phyloP scores from a whole-genome alignment of 1,139 yeast species.

The Debaryomycetaceae sp. region DNA sequence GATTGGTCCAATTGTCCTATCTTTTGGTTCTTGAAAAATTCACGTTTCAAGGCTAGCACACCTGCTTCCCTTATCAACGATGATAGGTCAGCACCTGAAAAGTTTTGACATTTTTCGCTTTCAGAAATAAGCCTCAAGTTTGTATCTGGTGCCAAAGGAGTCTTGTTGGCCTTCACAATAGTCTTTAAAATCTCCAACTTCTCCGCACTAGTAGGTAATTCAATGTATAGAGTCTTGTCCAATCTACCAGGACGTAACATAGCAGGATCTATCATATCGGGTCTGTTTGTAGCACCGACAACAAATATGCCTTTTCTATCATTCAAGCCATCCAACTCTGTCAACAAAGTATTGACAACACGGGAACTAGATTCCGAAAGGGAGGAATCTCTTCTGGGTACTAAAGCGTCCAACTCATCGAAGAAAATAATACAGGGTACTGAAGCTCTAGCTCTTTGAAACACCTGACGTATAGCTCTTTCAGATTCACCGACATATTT shows the following conservation, averaged over 20 bases:
- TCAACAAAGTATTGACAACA: constrained; percentile 89
- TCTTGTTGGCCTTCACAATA: constrained; percentile 62
- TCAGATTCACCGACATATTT: constrained; percentile 97
- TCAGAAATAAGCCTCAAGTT: constrained; percentile 60
- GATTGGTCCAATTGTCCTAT: constrained; percentile 48
- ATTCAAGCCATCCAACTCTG: constrained; percentile 91
- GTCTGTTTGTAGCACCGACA: constrained; percentile 95
- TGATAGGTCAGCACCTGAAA: constrained; percentile 94
- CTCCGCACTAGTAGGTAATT: constrained; percentile 76
- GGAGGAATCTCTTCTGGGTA: constrained; percentile 87
- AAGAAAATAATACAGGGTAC: constrained; percentile 94
- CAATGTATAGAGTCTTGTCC: constrained; percentile 89
- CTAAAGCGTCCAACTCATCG: constrained; percentile 94
- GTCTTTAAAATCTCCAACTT: constrained; percentile 79
- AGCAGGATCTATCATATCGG: constrained; percentile 98
- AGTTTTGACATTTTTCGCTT: constrained; percentile 80
- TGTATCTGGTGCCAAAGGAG: constrained; percentile 70
- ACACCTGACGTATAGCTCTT: constrained; percentile 91
- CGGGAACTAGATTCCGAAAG: constrained; percentile 88
- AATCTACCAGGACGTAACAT: constrained; percentile 96
- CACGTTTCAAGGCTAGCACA: constrained; percentile 74
- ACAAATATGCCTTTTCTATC: constrained; percentile 92
- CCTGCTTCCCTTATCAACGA: constrained; percentile 93
- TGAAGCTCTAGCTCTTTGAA: constrained; percentile 89
- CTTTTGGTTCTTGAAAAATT: constrained; percentile 52